Base-by-base conservation (phyloP, 1,284 basidiomycete species). In the Austroboletus niveus region DNA sequence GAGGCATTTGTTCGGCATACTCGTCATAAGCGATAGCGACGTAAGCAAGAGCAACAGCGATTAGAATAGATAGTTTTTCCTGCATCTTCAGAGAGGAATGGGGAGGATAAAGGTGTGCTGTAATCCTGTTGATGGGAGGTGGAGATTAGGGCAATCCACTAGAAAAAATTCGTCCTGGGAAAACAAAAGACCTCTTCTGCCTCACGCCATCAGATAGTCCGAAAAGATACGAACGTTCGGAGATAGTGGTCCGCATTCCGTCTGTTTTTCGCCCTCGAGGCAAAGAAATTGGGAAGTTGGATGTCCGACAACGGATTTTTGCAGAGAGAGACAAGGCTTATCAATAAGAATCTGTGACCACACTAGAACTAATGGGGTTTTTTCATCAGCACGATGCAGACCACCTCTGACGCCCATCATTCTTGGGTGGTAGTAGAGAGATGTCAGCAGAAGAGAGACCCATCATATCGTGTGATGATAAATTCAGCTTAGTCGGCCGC, bases 1-100 rank as follows among this genome's bases (percentile, higher is more conserved):
- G 62, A 40, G 84, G 85, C 56, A 84, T 73, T 63, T 87, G 85
- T 24, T 24, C 22, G 22, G 22, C 22, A 24, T 24, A 5, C 41
- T 76, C 76, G 22, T 70, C 64, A 56, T 78, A 75, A 10, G 72
- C 74, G 54, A 58, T 48, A 47, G 58, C 53, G 53, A 63, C 31
- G 51, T 54, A 40, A 54, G 55, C 55, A 58, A 66, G 42, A 47
- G 52, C 45, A 55, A 52, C 41, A 44, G 53, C 45, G 45, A 60
- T 53, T 34, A 69, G 48, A 31, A 52, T 30, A 48, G 53, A 51
- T 35, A 53, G 43, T 14, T 50, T 45, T 36, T 50, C 42, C 45
- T 66, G 69, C 73, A 78, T 75, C 29, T 24, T 24, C 22, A 24
- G 22, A 24, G 3, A 24, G 22, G 22, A 5, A 24, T 24, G 22